Conservation (phyloP, 2,329 filamentous ascomycete species). For the Talaromyces pinophilus region DNA sequence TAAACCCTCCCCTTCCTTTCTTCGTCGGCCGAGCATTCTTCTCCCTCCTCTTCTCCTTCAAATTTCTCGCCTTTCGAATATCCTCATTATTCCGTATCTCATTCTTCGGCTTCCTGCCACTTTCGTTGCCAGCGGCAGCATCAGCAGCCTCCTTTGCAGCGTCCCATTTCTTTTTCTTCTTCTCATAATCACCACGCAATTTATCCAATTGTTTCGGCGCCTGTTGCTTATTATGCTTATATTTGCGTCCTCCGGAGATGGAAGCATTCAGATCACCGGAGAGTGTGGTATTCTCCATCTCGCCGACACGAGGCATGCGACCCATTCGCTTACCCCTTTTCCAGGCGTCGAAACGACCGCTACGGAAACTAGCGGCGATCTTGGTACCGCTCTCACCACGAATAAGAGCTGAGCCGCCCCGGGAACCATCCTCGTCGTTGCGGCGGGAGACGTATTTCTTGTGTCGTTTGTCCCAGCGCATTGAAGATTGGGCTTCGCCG, state of each 20-base stretch:
- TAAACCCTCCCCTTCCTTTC: slow-evolving; percentile 50
- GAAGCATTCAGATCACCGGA: slow-evolving; percentile 35
- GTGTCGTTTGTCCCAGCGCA: slow-evolving; percentile 96
- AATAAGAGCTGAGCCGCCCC: slow-evolving; percentile 69
- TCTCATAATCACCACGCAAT: slow-evolving; percentile 85
- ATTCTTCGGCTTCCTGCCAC: slow-evolving; percentile 64
- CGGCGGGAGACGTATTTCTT: slow-evolving; percentile 90
- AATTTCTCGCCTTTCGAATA: slow-evolving; percentile 76
- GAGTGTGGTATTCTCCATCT: slow-evolving; percentile 62
- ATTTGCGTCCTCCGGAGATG: slow-evolving; percentile 57
- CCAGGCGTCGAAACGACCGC: slow-evolving; percentile 92
- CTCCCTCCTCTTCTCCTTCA: slow-evolving; percentile 73
- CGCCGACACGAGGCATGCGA: slow-evolving; percentile 77
- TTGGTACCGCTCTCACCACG: slow-evolving; percentile 91
- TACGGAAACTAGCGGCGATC: slow-evolving; percentile 91
- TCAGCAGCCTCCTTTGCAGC: slow-evolving; percentile 68
- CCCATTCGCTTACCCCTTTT: slow-evolving; percentile 80
- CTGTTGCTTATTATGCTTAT: slow-evolving; percentile 82
- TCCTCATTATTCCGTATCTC: slow-evolving; percentile 83
- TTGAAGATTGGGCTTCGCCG: slow-evolving; percentile 70
- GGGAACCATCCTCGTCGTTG: slow-evolving; percentile 93
- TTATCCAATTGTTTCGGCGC: slow-evolving; percentile 94
- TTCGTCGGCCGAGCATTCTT: slow-evolving; percentile 85
- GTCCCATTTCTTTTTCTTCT: slow-evolving; percentile 86
- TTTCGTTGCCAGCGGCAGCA: slow-evolving; percentile 31